Percentiles rank a stretch among this genome's conserved stretches.
phyloP scores from a whole-genome alignment of 1,284 basidiomycete genomes.

The Termitomyces sp. region DNA sequence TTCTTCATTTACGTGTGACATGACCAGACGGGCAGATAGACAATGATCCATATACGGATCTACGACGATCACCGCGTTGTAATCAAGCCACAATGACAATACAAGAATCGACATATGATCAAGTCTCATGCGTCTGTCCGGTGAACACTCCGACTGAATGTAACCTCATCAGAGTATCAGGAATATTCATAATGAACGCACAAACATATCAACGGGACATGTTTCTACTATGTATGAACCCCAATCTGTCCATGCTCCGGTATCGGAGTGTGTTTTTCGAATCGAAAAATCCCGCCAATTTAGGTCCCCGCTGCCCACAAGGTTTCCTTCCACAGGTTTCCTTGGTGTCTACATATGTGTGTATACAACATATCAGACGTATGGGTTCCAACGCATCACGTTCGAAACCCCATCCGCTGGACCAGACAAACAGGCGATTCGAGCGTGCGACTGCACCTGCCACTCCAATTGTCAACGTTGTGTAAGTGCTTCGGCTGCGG shows the following conservation, averaged over 20 bases:
- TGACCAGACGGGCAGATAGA: not conserved
- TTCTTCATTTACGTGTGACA: not conserved
- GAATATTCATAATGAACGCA: too few species aligned
- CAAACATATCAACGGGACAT: not conserved
- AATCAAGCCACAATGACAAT: not conserved
- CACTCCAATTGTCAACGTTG: too few species aligned
- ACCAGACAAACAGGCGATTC: not conserved
- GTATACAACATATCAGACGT: too few species aligned
- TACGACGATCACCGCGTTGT: not conserved
- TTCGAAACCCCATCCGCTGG: not conserved
- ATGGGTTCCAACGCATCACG: not conserved
- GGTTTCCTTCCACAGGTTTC: too few species aligned
- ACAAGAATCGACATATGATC: not conserved
- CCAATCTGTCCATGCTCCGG: not conserved
- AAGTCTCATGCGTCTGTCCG: not conserved
- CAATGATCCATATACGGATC: not conserved
- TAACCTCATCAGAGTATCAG: not conserved
- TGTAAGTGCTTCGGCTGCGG: not conserved
- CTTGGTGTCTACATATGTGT: too few species aligned
- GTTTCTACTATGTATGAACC: not conserved
- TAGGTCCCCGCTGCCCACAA: not conserved
- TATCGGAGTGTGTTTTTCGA: not conserved
- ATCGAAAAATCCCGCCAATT: not conserved
- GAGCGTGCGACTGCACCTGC: not conserved
- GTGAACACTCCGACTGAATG: not conserved